phyloP scores from a whole-genome alignment of 1,284 basidiomycete genomes.

The Athelia sp. region DNA sequence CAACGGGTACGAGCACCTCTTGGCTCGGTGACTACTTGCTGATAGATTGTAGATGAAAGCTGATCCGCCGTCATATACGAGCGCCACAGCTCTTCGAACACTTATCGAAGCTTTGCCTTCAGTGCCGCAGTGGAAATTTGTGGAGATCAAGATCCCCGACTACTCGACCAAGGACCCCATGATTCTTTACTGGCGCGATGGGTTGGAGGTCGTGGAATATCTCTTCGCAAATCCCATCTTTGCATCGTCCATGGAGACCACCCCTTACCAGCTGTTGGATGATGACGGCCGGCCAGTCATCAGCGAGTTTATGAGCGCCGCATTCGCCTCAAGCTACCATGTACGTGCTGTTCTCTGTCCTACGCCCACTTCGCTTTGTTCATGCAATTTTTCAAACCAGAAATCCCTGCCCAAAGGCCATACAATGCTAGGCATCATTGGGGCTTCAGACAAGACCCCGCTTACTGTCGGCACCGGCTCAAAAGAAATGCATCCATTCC shows the following conservation, averaged over 20 bases:
- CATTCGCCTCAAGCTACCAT: not conserved
- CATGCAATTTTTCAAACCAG: constrained; percentile 12
- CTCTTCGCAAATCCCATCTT: constrained; percentile 5
- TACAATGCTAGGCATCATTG: constrained; percentile 23
- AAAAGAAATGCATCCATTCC: constrained; percentile 23
- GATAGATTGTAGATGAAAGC: constrained; percentile 7
- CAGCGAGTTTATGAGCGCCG: constrained; percentile 2
- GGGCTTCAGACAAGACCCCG: constrained; percentile 28
- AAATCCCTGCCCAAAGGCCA: constrained; percentile 19
- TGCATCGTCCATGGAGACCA: constrained; percentile 17
- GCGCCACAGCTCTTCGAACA: constrained; percentile 20
- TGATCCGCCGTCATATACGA: constrained; percentile 18
- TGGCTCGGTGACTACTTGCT: not conserved
- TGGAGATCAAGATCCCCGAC: constrained; percentile 1
- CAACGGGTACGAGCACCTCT: not conserved
- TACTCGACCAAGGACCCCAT: constrained; percentile 17
- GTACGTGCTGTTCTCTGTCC: constrained; percentile 10
- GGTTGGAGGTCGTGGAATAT: constrained; percentile 5
- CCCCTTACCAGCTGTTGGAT: not conserved
- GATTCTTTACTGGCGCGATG: constrained; percentile 19
- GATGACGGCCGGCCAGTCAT: not conserved
- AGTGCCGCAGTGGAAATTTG: constrained; percentile 19
- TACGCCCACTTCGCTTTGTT: not conserved
- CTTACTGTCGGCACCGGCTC: constrained; percentile 27
- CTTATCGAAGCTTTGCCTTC: constrained; percentile 19